phyloP scores from a whole-genome alignment of 768 basidiomycete genomes.

The Lentinula detonsa region DNA sequence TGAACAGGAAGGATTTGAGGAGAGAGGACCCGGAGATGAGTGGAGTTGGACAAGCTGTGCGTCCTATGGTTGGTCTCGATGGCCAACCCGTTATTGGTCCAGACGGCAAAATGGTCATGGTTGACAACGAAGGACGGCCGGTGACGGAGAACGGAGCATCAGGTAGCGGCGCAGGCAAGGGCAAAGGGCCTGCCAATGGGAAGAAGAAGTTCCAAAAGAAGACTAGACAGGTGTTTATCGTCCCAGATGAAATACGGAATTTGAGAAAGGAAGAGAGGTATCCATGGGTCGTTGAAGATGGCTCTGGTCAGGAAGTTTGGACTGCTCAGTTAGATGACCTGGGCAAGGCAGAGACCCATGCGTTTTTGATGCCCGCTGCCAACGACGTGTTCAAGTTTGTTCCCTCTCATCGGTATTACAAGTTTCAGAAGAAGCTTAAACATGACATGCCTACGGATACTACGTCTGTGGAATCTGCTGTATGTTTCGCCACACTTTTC shows the following conservation, averaged over 20 bases:
- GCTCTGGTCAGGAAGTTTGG: conserved; percentile 67
- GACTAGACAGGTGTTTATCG: conserved; percentile 76
- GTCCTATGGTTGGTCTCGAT: conserved; percentile 75
- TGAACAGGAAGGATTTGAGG: conserved; percentile 81
- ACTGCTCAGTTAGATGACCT: conserved; percentile 78
- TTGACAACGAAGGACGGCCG: conserved; percentile 71
- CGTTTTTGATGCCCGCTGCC: conserved; percentile 79
- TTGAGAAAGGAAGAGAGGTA: conserved; percentile 81
- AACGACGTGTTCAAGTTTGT: conserved; percentile 85
- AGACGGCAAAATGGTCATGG: conserved; percentile 77
- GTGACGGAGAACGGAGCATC: conserved; percentile 36
- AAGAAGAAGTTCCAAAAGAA: conserved; percentile 82
- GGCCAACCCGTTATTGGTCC: conserved; percentile 78
- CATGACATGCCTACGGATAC: conserved; percentile 64
- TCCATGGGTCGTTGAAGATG: conserved; percentile 91
- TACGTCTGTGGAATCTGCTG: conserved; percentile 65
- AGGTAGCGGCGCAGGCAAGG: conserved; percentile 33
- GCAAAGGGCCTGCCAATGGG: conserved; percentile 35
- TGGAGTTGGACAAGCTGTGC: conserved; percentile 40
- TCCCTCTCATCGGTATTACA: conserved; percentile 86
- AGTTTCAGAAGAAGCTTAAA: conserved; percentile 82
- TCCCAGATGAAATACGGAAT: conserved; percentile 72
- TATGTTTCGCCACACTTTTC: conserved; percentile 17
- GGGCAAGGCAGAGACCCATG: conserved; percentile 63
- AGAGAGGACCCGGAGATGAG: conserved; percentile 34